phyloP scores from a whole-genome alignment of 2,329 filamentous ascomycete genomes.

The Aspergillus puulaauensis region DNA sequence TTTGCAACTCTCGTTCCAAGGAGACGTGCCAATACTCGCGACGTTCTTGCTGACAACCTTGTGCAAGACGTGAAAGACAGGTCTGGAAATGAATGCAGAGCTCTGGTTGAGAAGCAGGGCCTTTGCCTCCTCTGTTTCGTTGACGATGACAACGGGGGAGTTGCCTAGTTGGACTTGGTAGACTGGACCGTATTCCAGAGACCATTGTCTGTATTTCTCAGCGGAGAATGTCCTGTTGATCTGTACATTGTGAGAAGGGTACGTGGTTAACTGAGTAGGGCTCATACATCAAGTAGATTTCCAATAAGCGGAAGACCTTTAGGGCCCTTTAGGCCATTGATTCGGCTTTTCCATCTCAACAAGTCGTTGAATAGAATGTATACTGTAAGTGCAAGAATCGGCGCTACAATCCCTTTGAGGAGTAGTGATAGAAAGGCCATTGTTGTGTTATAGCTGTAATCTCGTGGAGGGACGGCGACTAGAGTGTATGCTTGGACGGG shows the following conservation, averaged over 20 bases:
- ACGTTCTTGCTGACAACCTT: constrained; percentile 3
- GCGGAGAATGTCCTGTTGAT: not conserved
- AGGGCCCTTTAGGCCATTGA: not conserved
- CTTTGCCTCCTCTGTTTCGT: not conserved
- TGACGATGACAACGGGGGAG: not conserved
- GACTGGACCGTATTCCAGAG: not conserved
- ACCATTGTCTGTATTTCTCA: not conserved
- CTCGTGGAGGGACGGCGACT: no score
- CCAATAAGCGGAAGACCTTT: not conserved
- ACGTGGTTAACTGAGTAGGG: not conserved
- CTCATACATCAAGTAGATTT: not conserved
- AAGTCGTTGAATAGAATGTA: not conserved
- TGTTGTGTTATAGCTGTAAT: not conserved
- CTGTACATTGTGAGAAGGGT: not conserved
- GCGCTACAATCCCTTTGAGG: not conserved
- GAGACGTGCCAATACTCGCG: not conserved
- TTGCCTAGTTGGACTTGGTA: not conserved
- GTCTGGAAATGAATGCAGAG: not conserved
- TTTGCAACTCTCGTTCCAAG: constrained; percentile 4
- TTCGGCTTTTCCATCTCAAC: not conserved
- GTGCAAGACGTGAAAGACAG: not conserved
- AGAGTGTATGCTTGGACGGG: not conserved
- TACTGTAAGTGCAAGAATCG: not conserved
- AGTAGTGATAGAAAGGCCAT: not conserved
- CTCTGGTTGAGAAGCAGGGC: not conserved